Conservation (phyloP, 495 filamentous ascomycete genomes). For the Penicillium daleae region DNA sequence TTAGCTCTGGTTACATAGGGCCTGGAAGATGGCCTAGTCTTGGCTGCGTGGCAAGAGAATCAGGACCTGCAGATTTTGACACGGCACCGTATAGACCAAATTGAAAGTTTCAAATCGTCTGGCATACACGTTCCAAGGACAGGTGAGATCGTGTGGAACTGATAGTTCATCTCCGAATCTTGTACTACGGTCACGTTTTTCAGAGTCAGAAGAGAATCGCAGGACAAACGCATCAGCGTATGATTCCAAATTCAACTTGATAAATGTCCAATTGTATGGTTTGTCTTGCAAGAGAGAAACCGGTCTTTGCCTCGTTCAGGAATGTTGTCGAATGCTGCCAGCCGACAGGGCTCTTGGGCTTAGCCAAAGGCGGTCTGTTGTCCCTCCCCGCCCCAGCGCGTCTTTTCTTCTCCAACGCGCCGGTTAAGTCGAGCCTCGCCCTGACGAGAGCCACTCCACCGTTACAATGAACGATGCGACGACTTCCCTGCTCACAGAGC, state of each 20-base stretch:
- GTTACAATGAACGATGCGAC: conserved; percentile 50
- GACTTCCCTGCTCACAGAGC: conserved; percentile 87
- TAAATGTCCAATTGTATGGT: neutral
- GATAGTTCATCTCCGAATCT: neutral
- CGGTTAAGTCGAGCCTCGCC: conserved; percentile 15
- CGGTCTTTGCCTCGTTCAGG: neutral
- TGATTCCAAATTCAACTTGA: conserved; percentile 3
- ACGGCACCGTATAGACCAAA: neutral
- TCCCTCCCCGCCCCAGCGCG: conserved; percentile 20
- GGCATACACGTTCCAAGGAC: neutral
- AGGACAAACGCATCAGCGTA: neutral
- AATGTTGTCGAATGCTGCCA: neutral
- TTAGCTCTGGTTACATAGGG: neutral
- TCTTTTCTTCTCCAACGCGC: conserved; percentile 31
- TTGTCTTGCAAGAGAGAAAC: neutral
- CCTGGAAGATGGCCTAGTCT: neutral
- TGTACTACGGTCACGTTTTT: conserved; percentile 19
- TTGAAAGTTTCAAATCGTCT: neutral
- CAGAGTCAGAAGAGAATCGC: too few species aligned
- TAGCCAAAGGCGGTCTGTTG: conserved; percentile 27
- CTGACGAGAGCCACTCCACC: conserved; percentile 10
- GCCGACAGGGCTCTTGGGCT: neutral
- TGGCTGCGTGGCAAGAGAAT: neutral
- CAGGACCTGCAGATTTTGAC: conserved; percentile 16
- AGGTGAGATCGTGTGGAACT: conserved; percentile 8